A percentile compares a stretch with the other conserved stretches of the same genome.
Evolutionary conservation across 176 grass and related monocot species (phyloP).

Genomic region (Lolium multiflorum): DNA sequence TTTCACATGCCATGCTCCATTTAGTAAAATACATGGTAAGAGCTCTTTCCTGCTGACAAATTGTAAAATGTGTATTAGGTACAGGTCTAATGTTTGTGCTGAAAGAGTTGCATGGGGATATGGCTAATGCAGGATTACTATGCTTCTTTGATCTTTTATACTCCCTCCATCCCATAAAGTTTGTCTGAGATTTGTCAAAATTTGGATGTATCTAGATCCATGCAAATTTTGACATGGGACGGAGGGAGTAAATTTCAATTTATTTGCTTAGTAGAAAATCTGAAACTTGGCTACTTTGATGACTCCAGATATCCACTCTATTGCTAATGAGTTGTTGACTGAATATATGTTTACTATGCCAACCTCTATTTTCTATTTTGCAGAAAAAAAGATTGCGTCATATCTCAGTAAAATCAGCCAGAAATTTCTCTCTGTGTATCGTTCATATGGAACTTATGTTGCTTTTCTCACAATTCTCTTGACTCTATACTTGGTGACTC

Average conservation of each 20-base stretch:
- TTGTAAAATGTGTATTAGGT: not conserved
- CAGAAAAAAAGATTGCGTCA: constrained; percentile 87
- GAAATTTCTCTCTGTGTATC: constrained; percentile 86
- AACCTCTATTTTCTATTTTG: constrained; percentile 44
- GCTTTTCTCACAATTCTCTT: constrained; percentile 96
- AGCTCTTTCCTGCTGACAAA: not conserved
- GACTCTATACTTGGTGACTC: constrained; percentile 92
- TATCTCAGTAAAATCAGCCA: constrained; percentile 93
- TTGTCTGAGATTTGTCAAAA: too few relatives aligned
- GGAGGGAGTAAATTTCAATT: not conserved
- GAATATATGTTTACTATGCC: constrained; percentile 37
- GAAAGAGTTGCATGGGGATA: not conserved
- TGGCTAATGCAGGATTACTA: not conserved
- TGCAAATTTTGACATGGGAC: too few relatives aligned
- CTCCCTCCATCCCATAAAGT: too few relatives aligned
- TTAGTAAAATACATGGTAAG: not conserved
- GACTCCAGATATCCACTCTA: not conserved
- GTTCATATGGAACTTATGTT: constrained; percentile 95
- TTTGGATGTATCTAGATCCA: too few relatives aligned
- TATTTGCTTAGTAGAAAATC: constrained; percentile 6
- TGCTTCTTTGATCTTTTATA: not conserved
- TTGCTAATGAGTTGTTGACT: constrained; percentile 15
- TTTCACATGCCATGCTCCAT: not conserved
- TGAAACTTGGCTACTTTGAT: not conserved
- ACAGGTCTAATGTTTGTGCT: not conserved